Conservation (phyloP, 257 asterid species). For the Avicennia marina region DNA sequence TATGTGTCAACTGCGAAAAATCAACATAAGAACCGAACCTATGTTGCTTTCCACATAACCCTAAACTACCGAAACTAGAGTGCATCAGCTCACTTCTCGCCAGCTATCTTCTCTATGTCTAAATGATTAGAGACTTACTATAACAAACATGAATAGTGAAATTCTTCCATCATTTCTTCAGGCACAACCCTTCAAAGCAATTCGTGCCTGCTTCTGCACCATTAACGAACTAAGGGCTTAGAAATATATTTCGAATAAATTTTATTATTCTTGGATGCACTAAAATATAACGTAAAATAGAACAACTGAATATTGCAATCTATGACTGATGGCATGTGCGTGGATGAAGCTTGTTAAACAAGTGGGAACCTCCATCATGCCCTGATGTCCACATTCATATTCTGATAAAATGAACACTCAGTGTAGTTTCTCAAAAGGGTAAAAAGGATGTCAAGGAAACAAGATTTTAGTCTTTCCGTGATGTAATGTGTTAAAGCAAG, state of each 20-base stretch:
- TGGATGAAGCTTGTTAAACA: neutral
- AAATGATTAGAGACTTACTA: no score
- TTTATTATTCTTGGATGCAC: neutral
- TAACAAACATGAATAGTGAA: neutral
- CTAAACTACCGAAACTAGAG: slow-evolving; percentile 9
- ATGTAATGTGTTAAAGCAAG: no score
- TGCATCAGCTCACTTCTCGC: slow-evolving; percentile 4
- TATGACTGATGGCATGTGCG: neutral
- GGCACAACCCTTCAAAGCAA: neutral
- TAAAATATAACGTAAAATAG: neutral
- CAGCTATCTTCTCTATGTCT: no score
- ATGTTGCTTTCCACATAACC: slow-evolving; percentile 7
- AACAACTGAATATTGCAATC: neutral
- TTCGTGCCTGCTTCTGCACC: slow-evolving; percentile 26
- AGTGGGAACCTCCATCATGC: neutral
- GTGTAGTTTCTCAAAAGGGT: neutral
- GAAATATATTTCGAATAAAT: neutral
- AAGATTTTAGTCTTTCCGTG: no score
- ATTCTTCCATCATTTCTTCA: slow-evolving; percentile 13
- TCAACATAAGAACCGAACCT: slow-evolving; percentile 14
- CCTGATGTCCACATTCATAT: neutral
- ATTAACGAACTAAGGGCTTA: slow-evolving; percentile 4
- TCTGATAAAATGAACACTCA: neutral
- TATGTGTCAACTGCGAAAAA: no score
- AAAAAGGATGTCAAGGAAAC: neutral